Evolutionary conservation across 495 filamentous ascomycete species (phyloP).

Genomic region (Tuber melanosporum): DNA sequence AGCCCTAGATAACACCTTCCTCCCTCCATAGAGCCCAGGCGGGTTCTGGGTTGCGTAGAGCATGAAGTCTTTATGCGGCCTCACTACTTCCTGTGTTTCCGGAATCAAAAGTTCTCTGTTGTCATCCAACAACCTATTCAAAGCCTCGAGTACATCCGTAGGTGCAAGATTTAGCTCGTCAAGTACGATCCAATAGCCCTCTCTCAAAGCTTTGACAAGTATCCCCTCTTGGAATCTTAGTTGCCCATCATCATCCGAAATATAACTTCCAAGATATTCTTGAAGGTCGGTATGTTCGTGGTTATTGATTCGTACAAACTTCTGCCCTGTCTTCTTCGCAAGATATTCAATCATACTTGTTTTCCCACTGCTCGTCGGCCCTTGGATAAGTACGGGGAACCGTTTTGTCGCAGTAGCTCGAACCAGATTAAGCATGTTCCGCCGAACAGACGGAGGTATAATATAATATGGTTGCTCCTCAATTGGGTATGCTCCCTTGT

Average conservation of each 20-base stretch:
- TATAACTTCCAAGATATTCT: constrained; percentile 92
- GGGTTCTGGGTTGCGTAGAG: constrained; percentile 99
- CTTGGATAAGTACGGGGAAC: constrained; percentile 93
- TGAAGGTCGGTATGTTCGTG: constrained; percentile 98
- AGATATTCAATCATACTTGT: constrained; percentile 99
- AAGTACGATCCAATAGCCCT: constrained; percentile 95
- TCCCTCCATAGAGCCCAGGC: constrained; percentile 86
- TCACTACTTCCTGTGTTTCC: constrained; percentile 89
- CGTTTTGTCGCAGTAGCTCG: constrained; percentile 82
- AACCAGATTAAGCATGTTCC: constrained; percentile 88
- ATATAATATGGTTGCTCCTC: constrained; percentile 85
- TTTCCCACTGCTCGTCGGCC: constrained; percentile 93
- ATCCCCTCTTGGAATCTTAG: constrained; percentile 88
- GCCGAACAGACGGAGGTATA: constrained; percentile 87
- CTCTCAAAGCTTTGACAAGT: constrained; percentile 82
- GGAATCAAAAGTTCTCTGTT: constrained; percentile 96
- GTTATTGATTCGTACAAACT: constrained; percentile 97
- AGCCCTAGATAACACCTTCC: constrained; percentile 85
- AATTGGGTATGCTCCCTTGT: constrained; percentile 57
- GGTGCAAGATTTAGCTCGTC: constrained; percentile 96
- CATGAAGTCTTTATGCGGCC: constrained; percentile 91
- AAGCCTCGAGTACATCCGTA: constrained; percentile 88
- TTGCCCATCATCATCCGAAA: constrained; percentile 75
- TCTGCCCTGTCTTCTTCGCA: constrained; percentile 89
- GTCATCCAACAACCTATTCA: constrained; percentile 92